Percentiles rank a stretch among this genome's conserved stretches.
phyloP scores from a whole-genome alignment of 1,139 yeast species.

The Taiozyma sp. region DNA sequence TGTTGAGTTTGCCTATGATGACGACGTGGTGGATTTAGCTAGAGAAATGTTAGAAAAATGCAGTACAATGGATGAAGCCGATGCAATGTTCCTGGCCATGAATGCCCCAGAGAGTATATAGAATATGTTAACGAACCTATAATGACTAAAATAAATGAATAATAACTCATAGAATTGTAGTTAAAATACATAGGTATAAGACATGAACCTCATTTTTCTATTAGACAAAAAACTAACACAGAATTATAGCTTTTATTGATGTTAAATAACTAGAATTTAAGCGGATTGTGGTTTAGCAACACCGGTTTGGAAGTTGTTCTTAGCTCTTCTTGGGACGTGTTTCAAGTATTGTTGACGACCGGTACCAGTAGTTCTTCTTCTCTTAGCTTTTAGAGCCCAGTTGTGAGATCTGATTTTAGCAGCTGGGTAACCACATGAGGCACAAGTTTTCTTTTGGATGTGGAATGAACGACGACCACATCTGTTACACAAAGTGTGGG shows the following conservation, averaged over 20 bases:
- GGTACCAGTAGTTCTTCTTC: conserved; percentile 99
- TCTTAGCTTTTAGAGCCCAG: conserved; percentile 99
- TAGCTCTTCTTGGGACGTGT: conserved; percentile 95
- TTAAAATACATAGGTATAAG: not conserved
- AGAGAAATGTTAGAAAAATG: conserved; percentile 65
- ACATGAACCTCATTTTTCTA: conserved; percentile 8
- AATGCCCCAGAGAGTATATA: conserved; percentile 26
- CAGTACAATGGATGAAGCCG: conserved; percentile 76
- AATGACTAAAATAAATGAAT: not conserved
- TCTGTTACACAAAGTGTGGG: conserved; percentile 99
- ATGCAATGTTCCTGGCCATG: conserved; percentile 63
- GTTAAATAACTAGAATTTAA: conserved; percentile 18
- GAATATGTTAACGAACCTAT: not conserved
- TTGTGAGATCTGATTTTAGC: conserved; percentile 98
- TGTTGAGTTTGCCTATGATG: conserved; percentile 56
- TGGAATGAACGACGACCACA: conserved; percentile 99
- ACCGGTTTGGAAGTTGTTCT: conserved; percentile 97
- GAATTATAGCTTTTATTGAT: conserved; percentile 1
- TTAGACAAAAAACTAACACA: not conserved
- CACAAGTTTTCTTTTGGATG: conserved; percentile 97
- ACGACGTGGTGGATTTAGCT: conserved; percentile 61
- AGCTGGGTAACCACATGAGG: conserved; percentile 99
- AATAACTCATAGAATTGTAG: not conserved
- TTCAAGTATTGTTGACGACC: conserved; percentile 99
- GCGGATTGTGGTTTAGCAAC: conserved; percentile 53